Percentiles rank a stretch among this genome's conserved stretches.
phyloP scores from a whole-genome alignment of 495 filamentous ascomycete genomes.

The Glutinoglossum americanum region DNA sequence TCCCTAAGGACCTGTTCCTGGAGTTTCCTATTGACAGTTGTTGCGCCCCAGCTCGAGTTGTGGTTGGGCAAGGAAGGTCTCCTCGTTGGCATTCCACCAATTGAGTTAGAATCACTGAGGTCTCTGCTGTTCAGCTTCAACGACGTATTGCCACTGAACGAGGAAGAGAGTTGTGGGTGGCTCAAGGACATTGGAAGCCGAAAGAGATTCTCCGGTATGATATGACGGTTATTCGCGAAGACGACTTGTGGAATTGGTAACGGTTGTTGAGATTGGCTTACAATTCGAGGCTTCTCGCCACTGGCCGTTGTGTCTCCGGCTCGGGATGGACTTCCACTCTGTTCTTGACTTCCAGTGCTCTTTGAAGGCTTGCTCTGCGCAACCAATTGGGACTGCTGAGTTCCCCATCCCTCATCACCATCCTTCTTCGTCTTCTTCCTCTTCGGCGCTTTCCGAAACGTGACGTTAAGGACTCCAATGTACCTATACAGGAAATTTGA shows the following conservation, averaged over 20 bases:
- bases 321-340: constrained; percentile 7
- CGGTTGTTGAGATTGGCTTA: constrained; percentile 56
- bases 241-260: constrained; percentile 70
- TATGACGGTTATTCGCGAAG: constrained; percentile 88
- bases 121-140: not conserved
- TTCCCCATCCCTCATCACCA: constrained; percentile 6
- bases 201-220: constrained; percentile 68
- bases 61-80: constrained; percentile 16
- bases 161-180: not conserved
- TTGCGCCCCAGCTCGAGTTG: constrained; percentile 66
- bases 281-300: constrained; percentile 34
- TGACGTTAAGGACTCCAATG: constrained; percentile 92
- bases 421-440: constrained; percentile 32
- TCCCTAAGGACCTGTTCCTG: constrained; percentile 86
- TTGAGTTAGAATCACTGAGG: not conserved
- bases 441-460: constrained; percentile 68
- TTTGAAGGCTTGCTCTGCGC: not conserved
- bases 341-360: not conserved
- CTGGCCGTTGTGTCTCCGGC: constrained; percentile 9
- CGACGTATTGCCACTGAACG: not conserved
- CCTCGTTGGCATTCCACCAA: constrained; percentile 5
- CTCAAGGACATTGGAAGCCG: constrained; percentile 5
- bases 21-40: constrained; percentile 69
- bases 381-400: constrained; percentile 8
- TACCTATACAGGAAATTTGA: constrained; percentile 34